A percentile compares a stretch with the other conserved stretches of the same genome.
Evolutionary conservation across 139 green algal genomes (phyloP).

Genomic region (Micractinium conductrix): DNA sequence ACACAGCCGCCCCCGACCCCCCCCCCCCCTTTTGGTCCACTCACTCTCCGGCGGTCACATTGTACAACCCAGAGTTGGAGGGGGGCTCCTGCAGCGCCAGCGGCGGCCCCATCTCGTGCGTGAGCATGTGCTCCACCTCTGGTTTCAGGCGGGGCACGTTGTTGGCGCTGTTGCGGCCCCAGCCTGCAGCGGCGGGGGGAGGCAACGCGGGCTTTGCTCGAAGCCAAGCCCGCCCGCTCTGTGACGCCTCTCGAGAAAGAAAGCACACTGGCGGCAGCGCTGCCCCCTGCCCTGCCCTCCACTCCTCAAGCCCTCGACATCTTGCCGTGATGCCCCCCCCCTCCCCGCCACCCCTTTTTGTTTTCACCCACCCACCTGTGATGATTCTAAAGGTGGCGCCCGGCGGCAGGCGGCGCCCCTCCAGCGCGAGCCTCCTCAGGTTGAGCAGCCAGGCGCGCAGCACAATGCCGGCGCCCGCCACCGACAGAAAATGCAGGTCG

Average conservation of each 20-base stretch:
- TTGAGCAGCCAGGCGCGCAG: conserved; percentile 47
- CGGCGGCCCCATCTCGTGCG: conserved; percentile 31
- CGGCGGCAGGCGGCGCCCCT: not conserved
- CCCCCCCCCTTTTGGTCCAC: not conserved
- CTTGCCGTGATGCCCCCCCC: too few species aligned
- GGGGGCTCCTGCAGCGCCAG: conserved; percentile 6
- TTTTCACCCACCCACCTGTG: conserved; percentile 31
- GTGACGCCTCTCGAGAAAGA: too few species aligned
- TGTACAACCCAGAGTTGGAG: conserved; percentile 20
- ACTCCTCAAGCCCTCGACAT: too few species aligned
- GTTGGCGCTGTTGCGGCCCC: conserved; percentile 40
- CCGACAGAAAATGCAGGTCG: conserved; percentile 41
- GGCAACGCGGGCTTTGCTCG: too few species aligned
- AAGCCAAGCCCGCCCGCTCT: too few species aligned
- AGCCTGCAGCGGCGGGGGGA: too few species aligned
- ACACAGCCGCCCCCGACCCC: too few species aligned
- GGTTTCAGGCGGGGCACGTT: conserved; percentile 33
- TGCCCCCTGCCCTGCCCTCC: not conserved
- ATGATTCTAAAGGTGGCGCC: conserved; percentile 11
- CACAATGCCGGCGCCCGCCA: conserved; percentile 8
- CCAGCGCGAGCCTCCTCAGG: conserved; percentile 8
- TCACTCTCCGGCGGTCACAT: not conserved
- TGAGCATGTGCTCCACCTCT: conserved; percentile 30
- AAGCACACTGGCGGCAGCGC: too few species aligned
- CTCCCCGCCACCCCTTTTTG: too few species aligned